These are phyloP conservation scores for Collybia mongolica DNA, from an alignment of 768 basidiomycete species.

Conservation along the genomic window DNA sequence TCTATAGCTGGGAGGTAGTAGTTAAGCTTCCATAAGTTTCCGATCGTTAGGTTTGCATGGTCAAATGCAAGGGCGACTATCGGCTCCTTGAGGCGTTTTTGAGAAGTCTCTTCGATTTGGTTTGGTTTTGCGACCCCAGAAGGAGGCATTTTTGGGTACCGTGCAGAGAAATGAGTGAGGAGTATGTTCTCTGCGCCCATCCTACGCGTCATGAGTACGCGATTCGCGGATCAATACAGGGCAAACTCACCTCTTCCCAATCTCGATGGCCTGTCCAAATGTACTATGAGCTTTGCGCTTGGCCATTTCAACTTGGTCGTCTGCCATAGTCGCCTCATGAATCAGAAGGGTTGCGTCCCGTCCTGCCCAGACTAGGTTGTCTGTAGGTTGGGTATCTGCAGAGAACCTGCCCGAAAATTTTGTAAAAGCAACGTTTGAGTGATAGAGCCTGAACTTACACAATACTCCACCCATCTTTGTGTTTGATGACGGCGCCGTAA, in stretches of 20 bases:
- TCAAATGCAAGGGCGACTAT: slow-evolving; percentile 81
- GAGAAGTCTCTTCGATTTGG: slow-evolving; percentile 10
- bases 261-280: slow-evolving; percentile 80
- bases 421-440: background rate
- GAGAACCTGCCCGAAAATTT: slow-evolving; percentile 62
- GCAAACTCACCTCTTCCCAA: slow-evolving; percentile 61
- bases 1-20: slow-evolving; percentile 73
- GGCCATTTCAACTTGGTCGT: slow-evolving; percentile 78
- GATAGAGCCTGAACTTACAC: slow-evolving; percentile 47
- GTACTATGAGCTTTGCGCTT: slow-evolving; percentile 83
- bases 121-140: slow-evolving; percentile 26
- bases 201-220: slow-evolving; percentile 33
- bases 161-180: slow-evolving; percentile 94
- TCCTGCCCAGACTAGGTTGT: slow-evolving; percentile 65
- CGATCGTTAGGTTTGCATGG: slow-evolving; percentile 65
- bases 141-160: slow-evolving; percentile 86
- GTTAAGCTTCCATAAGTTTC: slow-evolving; percentile 86
- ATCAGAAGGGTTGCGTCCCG: slow-evolving; percentile 76
- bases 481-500: slow-evolving; percentile 69
- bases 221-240: slow-evolving; percentile 7
- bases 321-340: slow-evolving; percentile 92
- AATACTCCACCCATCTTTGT: slow-evolving; percentile 74
- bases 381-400: slow-evolving; percentile 83
- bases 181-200: slow-evolving; percentile 85
- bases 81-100: slow-evolving; percentile 28